These are phyloP conservation scores for Dendrothele bispora DNA, from an alignment of 768 basidiomycete species.

Conservation along the genomic window DNA sequence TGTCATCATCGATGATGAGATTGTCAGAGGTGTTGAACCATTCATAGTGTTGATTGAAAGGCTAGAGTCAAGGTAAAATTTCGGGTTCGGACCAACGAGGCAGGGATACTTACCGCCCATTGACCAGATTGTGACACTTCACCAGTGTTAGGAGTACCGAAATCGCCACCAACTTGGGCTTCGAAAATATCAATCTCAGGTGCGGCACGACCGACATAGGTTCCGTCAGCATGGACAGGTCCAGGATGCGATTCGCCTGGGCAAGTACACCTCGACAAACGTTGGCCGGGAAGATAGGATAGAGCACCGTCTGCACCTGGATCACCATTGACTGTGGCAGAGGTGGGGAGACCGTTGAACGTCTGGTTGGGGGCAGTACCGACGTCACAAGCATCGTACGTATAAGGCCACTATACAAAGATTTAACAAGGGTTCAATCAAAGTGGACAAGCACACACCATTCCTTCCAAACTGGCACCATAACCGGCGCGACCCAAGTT, in stretches of 20 bases:
- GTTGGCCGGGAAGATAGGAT: constrained; percentile 87
- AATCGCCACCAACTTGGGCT: constrained; percentile 48
- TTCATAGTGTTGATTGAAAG: constrained; percentile 71
- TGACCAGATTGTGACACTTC: constrained; percentile 86
- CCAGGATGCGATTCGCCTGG: constrained; percentile 85
- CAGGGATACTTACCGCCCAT: constrained; percentile 58
- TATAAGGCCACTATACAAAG: constrained; percentile 69
- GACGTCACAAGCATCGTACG: constrained; percentile 87
- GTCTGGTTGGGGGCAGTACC: constrained; percentile 91
- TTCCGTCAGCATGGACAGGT: constrained; percentile 72
- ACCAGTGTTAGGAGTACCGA: constrained; percentile 32
- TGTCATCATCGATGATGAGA: constrained; percentile 52
- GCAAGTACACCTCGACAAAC: constrained; percentile 88
- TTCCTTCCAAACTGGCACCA: constrained; percentile 82
- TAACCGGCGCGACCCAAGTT: constrained; percentile 88
- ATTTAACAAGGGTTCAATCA: neutral
- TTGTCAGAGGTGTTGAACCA: constrained; percentile 70
- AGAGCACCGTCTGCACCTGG: constrained; percentile 48
- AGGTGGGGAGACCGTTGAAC: constrained; percentile 56
- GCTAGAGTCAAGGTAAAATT: constrained; percentile 35
- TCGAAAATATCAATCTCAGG: constrained; percentile 94
- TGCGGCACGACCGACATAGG: constrained; percentile 77
- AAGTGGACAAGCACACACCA: constrained; percentile 7
- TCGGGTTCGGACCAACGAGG: neutral
- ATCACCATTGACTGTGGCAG: constrained; percentile 66